These are phyloP conservation scores for Amaranthus palmeri DNA, from an alignment of 148 eudicot species.

Conservation along the genomic window DNA sequence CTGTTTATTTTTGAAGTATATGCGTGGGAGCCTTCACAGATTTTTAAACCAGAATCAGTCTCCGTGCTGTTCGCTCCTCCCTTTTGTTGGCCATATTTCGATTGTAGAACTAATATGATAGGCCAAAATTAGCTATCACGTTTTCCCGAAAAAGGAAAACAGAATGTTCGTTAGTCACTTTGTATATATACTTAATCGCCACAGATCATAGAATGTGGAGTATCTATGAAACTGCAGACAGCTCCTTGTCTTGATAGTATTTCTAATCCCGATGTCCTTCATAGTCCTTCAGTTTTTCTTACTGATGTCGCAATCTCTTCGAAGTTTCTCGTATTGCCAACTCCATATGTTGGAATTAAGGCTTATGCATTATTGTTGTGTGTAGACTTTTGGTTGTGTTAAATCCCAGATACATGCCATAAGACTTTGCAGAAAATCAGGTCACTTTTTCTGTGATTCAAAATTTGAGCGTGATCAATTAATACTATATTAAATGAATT, in stretches of 20 bases:
- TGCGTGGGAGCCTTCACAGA: slow-evolving; percentile 12
- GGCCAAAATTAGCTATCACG: slow-evolving; percentile 1
- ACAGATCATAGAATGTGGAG: slow-evolving; percentile 3
- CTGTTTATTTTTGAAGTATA: not conserved
- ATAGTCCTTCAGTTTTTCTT: not conserved
- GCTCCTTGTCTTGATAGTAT: not conserved
- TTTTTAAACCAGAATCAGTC: not conserved
- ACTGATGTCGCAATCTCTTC: no score
- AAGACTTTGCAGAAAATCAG: no score
- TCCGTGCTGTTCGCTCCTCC: slow-evolving; percentile 12
- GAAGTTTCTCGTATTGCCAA: no score
- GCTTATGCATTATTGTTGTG: no score
- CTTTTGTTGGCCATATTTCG: slow-evolving; percentile 6
- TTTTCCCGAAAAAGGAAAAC: not conserved
- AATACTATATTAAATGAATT: no score
- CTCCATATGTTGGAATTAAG: no score
- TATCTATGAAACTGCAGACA: not conserved
- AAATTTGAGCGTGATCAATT: no score
- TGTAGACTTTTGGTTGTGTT: no score
- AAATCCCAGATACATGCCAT: no score
- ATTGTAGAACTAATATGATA: slow-evolving; percentile 5
- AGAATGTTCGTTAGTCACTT: not conserved
- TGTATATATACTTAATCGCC: slow-evolving; percentile 16
- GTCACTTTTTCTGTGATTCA: no score
- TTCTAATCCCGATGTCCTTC: not conserved